Percentiles rank a stretch among this genome's conserved stretches.
phyloP scores from a whole-genome alignment of 75 land plant genomes.

The Picea sitchensis region DNA sequence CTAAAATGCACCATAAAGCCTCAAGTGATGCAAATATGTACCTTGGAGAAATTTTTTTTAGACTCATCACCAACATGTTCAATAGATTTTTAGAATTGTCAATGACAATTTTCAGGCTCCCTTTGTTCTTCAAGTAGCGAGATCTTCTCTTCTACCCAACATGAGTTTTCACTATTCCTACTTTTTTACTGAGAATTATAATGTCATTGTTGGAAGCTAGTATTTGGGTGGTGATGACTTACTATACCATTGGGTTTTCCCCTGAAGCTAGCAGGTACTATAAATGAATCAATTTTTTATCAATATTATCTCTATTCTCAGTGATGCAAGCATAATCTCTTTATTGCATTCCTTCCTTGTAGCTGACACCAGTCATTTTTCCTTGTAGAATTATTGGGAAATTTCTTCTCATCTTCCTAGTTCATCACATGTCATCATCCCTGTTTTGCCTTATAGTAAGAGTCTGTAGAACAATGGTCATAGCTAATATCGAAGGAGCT shows the following conservation, averaged over 20 bases:
- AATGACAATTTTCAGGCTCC: constrained; percentile 26
- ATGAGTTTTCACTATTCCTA: constrained; percentile 26
- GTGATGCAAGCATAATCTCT: neutral
- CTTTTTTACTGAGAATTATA: constrained; percentile 17
- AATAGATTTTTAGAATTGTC: constrained; percentile 24
- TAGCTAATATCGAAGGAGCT: constrained; percentile 50
- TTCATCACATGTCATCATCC: constrained; percentile 62
- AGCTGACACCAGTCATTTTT: neutral
- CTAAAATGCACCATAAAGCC: constrained; percentile 17
- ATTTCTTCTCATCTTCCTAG: constrained; percentile 35
- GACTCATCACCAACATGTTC: constrained; percentile 26
- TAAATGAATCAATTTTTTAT: neutral
- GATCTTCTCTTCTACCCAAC: too few relatives aligned
- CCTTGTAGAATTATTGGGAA: constrained; percentile 49
- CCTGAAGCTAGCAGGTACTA: constrained; percentile 27
- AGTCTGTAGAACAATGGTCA: constrained; percentile 37
- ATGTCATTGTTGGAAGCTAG: constrained; percentile 26
- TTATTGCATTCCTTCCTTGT: neutral
- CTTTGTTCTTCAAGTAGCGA: constrained; percentile 29
- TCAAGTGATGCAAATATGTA: constrained; percentile 11
- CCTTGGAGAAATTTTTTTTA: constrained; percentile 18
- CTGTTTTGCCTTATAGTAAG: constrained; percentile 61
- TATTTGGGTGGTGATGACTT: constrained; percentile 19
- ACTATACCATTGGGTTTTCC: constrained; percentile 31
- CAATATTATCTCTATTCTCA: neutral